A percentile compares a stretch with the other conserved stretches of the same genome.
Evolutionary conservation across 495 filamentous ascomycete genomes (phyloP).

Genomic region (Tuber borchii): DNA sequence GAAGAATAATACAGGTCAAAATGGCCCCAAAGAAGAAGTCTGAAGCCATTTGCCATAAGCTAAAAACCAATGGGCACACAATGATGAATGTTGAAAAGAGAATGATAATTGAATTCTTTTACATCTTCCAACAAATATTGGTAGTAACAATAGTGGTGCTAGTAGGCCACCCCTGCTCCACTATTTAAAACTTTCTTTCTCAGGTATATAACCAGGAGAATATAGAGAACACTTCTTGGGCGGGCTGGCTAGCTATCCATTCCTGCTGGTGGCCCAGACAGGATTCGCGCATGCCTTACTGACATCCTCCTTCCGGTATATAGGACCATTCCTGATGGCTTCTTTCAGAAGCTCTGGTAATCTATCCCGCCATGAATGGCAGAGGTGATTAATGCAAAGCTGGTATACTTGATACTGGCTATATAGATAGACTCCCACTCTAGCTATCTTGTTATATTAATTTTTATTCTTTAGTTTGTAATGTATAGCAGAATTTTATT

Average conservation of each 20-base stretch:
- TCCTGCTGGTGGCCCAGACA: too few species aligned
- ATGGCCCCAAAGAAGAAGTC: too few species aligned
- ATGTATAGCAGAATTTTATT: neutral
- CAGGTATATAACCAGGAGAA: neutral
- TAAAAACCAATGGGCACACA: too few species aligned
- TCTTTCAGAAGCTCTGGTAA: neutral
- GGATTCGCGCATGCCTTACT: neutral
- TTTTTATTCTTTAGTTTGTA: neutral
- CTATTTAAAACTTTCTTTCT: slow-evolving; percentile 2
- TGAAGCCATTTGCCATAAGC: too few species aligned
- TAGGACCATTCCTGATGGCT: neutral
- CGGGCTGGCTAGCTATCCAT: neutral
- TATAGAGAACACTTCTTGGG: neutral
- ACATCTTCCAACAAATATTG: too few species aligned
- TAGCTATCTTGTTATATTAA: neutral
- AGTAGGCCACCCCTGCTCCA: neutral
- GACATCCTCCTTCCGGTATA: neutral
- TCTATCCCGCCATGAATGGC: neutral
- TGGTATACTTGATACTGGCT: neutral
- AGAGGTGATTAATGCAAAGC: neutral
- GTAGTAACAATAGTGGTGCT: too few species aligned
- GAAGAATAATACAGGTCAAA: too few species aligned
- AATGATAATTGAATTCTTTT: too few species aligned
- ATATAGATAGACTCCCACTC: neutral
- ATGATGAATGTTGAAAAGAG: too few species aligned